Evolutionary conservation across 768 basidiomycete genomes (phyloP).

Genomic region (Lactarius quietus): DNA sequence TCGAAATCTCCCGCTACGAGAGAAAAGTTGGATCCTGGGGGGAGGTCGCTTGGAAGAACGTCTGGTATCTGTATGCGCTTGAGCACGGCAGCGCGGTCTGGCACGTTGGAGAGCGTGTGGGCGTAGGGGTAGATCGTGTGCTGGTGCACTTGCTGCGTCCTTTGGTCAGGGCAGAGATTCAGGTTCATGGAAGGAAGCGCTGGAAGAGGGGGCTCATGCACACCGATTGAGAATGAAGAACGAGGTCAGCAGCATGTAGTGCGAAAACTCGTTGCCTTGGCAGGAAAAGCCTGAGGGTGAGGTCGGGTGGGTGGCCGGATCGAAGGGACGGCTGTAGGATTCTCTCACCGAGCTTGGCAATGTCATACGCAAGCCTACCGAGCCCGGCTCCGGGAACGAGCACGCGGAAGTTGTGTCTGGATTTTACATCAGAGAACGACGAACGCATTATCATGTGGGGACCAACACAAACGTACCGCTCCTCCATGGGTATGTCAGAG

Average conservation of each 20-base stretch:
- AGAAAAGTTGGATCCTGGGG: slow-evolving; percentile 64
- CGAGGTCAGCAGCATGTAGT: slow-evolving; percentile 91
- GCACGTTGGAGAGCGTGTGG: slow-evolving; percentile 87
- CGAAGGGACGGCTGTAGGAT: not conserved
- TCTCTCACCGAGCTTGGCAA: slow-evolving; percentile 68
- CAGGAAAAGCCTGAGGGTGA: slow-evolving; percentile 67
- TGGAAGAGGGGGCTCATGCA: slow-evolving; percentile 21
- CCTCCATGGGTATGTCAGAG: slow-evolving; percentile 46
- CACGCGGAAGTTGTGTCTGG: slow-evolving; percentile 58
- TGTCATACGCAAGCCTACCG: slow-evolving; percentile 83
- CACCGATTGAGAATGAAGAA: slow-evolving; percentile 86
- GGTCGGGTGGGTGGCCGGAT: not conserved
- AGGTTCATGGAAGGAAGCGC: not conserved
- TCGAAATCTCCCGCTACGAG: slow-evolving; percentile 94
- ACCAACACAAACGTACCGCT: slow-evolving; percentile 41
- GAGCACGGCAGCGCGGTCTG: slow-evolving; percentile 55
- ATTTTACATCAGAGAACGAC: not conserved
- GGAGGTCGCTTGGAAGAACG: slow-evolving; percentile 71
- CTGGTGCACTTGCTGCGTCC: slow-evolving; percentile 63
- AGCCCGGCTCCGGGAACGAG: slow-evolving; percentile 90
- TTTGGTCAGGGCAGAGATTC: slow-evolving; percentile 24
- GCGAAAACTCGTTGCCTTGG: slow-evolving; percentile 94
- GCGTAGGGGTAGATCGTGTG: slow-evolving; percentile 85
- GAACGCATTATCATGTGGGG: not conserved
- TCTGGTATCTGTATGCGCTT: slow-evolving; percentile 75